Conservation (phyloP, 441 rosid genomes). For the Adansonia grandidieri region DNA sequence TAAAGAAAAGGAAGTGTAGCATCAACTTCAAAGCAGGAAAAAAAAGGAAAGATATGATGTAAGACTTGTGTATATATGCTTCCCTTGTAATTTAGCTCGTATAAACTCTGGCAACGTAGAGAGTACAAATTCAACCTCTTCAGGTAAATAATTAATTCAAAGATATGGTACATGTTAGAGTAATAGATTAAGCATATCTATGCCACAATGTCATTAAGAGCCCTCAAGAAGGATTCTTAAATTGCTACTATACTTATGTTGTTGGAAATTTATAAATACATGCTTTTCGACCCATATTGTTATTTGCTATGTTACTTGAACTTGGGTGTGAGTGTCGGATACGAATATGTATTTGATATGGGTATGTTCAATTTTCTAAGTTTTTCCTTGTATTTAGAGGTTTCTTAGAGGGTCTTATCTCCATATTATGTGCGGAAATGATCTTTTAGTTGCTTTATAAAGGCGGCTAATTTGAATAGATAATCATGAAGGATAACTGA, state of each 20-base stretch:
- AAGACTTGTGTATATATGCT: background rate
- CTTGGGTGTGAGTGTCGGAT: too few relatives aligned
- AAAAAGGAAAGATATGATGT: background rate
- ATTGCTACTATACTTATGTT: background rate
- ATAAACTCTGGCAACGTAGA: background rate
- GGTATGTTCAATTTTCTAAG: too few relatives aligned
- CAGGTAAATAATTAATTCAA: background rate
- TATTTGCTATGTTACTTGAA: too few relatives aligned
- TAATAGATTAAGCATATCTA: background rate
- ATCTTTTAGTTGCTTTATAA: background rate
- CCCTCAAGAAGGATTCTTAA: background rate
- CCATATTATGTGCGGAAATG: too few relatives aligned
- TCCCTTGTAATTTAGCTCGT: background rate
- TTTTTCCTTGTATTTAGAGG: too few relatives aligned
- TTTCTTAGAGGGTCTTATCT: too few relatives aligned
- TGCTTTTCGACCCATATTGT: background rate
- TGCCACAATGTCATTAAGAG: background rate
- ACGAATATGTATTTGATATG: too few relatives aligned
- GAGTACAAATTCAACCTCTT: background rate
- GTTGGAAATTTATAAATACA: background rate
- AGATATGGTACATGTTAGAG: background rate
- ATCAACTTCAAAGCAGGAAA: background rate
- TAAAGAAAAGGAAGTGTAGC: background rate
- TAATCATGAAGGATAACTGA: background rate
- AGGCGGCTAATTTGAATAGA: background rate